Evolutionary conservation across 176 grass and related monocot genomes (phyloP).

Genomic region (Alopecurus myosuroides): DNA sequence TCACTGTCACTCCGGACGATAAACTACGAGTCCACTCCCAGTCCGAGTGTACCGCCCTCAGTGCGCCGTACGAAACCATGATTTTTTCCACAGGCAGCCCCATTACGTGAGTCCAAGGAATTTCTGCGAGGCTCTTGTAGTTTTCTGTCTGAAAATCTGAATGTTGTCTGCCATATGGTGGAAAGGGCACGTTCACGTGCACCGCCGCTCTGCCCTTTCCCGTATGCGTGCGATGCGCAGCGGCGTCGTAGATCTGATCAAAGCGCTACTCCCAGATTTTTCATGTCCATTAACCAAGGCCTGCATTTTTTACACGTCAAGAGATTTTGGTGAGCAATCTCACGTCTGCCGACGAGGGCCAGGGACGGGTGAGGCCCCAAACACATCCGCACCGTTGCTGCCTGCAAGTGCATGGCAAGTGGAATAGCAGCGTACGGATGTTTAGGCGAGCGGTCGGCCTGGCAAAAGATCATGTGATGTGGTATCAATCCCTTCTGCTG

Average conservation of each 20-base stretch:
- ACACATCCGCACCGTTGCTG: background rate
- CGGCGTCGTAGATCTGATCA: slow-evolving; percentile 14
- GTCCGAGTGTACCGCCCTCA: background rate
- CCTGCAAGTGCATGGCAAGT: slow-evolving; percentile 12
- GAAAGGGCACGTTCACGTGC: slow-evolving; percentile 23
- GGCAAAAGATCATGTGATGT: slow-evolving; percentile 1
- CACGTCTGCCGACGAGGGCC: background rate
- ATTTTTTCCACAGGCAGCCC: background rate
- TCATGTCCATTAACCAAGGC: background rate
- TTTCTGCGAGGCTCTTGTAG: background rate
- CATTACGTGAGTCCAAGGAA: slow-evolving; percentile 1
- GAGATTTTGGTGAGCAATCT: background rate
- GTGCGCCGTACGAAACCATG: background rate
- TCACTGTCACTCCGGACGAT: background rate
- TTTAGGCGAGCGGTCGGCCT: background rate
- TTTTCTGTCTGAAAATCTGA: slow-evolving; percentile 13
- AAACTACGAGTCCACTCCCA: slow-evolving; percentile 9
- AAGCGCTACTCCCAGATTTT: background rate
- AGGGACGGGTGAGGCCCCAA: background rate
- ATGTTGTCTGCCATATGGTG: slow-evolving; percentile 33
- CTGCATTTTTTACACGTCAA: background rate
- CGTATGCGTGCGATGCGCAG: background rate
- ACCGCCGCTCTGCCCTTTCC: background rate
- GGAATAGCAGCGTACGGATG: background rate
- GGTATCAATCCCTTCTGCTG: background rate